Evolutionary conservation across 2,329 filamentous ascomycete genomes (phyloP).

Genomic region (Trichoderma simmonsii): DNA sequence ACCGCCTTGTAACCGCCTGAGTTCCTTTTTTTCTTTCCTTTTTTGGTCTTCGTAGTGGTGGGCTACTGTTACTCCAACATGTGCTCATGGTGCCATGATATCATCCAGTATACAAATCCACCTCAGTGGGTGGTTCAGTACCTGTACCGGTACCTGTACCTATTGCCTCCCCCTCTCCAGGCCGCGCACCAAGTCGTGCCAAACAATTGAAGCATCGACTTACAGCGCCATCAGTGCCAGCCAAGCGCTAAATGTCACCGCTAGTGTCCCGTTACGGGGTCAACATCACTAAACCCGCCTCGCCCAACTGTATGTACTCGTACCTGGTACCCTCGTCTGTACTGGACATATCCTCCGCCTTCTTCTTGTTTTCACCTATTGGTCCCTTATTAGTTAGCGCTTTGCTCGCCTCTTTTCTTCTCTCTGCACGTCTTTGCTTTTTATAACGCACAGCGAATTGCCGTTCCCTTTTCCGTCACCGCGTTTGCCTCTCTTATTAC

Average conservation of each 20-base stretch:
- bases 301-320: neutral
- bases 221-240: neutral
- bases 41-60: neutral
- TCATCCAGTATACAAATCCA: neutral
- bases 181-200: neutral
- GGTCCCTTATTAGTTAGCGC: neutral
- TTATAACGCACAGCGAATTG: neutral
- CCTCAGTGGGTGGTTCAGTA: neutral
- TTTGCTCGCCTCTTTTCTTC: neutral
- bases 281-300: neutral
- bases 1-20: neutral
- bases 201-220: neutral
- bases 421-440: neutral
- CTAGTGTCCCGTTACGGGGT: conserved; percentile 1
- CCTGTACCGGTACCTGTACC: neutral
- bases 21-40: neutral
- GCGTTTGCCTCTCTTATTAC: neutral
- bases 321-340: neutral
- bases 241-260: neutral
- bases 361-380: neutral
- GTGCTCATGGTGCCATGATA: neutral
- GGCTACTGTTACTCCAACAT: neutral
- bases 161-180: neutral
- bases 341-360: neutral
- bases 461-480: neutral